A percentile compares a stretch with the other conserved stretches of the same genome.
These are phyloP conservation scores for Ceratobasidium sp. DNA, from an alignment of 1,284 basidiomycete species.

Conservation along the genomic window DNA sequence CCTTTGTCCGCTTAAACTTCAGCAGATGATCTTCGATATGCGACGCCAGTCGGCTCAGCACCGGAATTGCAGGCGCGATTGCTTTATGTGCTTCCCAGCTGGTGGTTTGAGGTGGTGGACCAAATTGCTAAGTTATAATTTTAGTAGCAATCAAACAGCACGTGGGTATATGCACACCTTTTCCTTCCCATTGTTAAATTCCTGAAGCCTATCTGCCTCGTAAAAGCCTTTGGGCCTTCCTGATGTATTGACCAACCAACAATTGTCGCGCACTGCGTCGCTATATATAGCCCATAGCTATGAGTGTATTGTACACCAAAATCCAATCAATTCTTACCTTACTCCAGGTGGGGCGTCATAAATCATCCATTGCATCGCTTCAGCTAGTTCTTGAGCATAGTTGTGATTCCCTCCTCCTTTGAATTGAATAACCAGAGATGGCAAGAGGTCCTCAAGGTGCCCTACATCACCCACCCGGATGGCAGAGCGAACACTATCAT, in stretches of 20 bases:
- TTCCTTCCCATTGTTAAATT: slow-evolving; percentile 8
- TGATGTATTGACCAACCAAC: neutral
- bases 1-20: neutral
- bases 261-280: neutral
- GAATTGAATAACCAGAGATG: neutral
- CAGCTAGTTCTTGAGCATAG: neutral
- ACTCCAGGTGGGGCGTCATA: neutral
- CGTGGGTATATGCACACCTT: slow-evolving; percentile 1
- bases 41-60: neutral
- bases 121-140: neutral
- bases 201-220: neutral
- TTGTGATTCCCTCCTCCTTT: neutral
- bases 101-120: neutral
- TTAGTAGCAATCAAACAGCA: neutral
- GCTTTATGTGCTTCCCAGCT: slow-evolving; percentile 4
- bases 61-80: neutral
- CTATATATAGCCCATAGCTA: neutral
- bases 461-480: slow-evolving; percentile 1
- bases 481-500: neutral
- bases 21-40: neutral
- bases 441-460: neutral
- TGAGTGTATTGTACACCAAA: neutral
- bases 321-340: neutral
- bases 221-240: neutral
- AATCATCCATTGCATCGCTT: neutral